A percentile compares a stretch with the other conserved stretches of the same genome.
These are phyloP conservation scores for Alternaria hordeiaustralica DNA, from an alignment of 2,329 filamentous ascomycete species.

Conservation along the genomic window DNA sequence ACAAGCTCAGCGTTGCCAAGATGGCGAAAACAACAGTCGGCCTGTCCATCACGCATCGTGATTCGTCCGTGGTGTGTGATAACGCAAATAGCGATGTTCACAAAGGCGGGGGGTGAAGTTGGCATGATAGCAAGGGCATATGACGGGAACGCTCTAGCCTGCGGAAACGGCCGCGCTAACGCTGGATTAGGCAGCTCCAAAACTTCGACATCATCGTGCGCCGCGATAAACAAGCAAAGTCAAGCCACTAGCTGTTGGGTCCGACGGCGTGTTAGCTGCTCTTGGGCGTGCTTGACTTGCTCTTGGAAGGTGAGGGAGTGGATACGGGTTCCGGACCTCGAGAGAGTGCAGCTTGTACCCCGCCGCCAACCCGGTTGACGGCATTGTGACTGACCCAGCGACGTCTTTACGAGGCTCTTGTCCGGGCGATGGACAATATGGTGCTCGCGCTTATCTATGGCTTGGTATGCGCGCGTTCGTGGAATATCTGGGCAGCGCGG, in stretches of 20 bases:
- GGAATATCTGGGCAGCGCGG: not conserved
- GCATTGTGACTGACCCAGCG: not conserved
- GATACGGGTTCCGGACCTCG: not conserved
- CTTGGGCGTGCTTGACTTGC: conserved; percentile 12
- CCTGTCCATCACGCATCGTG: not conserved
- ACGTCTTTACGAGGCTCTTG: not conserved
- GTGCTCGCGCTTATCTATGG: not conserved
- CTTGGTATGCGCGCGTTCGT: not conserved
- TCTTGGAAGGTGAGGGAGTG: conserved; percentile 15
- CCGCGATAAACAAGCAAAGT: conserved; percentile 15
- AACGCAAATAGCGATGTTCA: not conserved
- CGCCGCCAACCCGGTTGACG: conserved; percentile 10
- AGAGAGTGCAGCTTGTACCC: not conserved
- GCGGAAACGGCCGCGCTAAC: not conserved
- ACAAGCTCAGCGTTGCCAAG: not conserved
- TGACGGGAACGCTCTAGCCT: not conserved
- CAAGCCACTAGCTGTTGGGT: conserved; percentile 12
- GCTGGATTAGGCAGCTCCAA: conserved; percentile 11
- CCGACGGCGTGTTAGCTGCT: not conserved
- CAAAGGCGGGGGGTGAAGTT: not conserved
- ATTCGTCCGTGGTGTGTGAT: not conserved
- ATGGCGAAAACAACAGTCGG: not conserved
- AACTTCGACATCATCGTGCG: not conserved
- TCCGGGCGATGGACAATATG: not conserved
- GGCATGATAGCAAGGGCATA: not conserved